phyloP scores from a whole-genome alignment of 495 filamentous ascomycete species.

The Hyaloscypha finlandica region DNA sequence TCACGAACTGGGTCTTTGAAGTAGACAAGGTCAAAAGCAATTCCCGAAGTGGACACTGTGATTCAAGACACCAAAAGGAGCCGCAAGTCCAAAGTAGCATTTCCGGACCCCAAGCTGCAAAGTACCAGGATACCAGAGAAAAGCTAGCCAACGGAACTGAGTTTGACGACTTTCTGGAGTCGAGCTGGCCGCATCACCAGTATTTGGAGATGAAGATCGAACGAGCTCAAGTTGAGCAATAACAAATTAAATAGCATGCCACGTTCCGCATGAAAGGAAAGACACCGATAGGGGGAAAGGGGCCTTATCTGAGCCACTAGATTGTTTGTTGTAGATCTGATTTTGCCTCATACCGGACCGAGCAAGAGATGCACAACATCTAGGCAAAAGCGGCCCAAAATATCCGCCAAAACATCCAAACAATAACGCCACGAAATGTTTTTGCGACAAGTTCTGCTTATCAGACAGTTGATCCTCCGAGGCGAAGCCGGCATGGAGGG shows the following conservation, averaged over 20 bases:
- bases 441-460: not conserved
- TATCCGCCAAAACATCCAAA: not conserved
- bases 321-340: not conserved
- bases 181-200: not conserved
- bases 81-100: no score
- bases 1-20: no score
- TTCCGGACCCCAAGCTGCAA: no score
- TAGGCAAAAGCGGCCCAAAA: constrained; percentile 2
- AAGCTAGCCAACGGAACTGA: not conserved
- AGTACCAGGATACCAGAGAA: not conserved
- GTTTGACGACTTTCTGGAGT: not conserved
- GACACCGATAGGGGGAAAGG: constrained; percentile 1
- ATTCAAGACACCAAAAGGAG: no score
- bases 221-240: not conserved
- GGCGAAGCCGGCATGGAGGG: not conserved
- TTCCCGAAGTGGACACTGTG: no score
- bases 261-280: not conserved
- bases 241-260: not conserved
- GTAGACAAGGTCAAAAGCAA: no score
- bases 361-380: not conserved
- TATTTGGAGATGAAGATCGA: not conserved
- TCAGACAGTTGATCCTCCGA: not conserved
- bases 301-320: constrained; percentile 1
- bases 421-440: not conserved
- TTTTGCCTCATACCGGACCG: not conserved